phyloP scores from a whole-genome alignment of 257 asterid species.

The Solanum lycopersicoides region DNA sequence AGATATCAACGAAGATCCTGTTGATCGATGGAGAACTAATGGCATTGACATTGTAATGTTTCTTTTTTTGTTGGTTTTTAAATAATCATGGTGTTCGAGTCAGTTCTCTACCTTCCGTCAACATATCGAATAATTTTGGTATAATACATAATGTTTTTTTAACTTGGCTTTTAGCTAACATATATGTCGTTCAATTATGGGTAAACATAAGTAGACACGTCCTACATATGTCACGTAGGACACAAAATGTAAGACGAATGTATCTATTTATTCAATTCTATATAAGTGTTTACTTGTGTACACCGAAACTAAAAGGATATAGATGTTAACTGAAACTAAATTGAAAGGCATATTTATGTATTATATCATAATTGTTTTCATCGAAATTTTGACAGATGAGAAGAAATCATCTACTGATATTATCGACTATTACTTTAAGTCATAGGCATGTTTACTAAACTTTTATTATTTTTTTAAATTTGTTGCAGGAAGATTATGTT shows the following conservation, averaged over 20 bases:
- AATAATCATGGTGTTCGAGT: not conserved
- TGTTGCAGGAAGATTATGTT: constrained; percentile 56
- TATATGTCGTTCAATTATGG: too few relatives aligned
- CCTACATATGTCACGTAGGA: too few relatives aligned
- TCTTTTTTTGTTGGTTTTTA: not conserved
- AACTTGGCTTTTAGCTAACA: too few relatives aligned
- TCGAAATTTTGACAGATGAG: not conserved
- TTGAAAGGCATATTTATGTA: too few relatives aligned
- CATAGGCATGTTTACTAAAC: not conserved
- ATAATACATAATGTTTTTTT: not conserved
- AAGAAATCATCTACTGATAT: not conserved
- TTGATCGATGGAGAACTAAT: constrained; percentile 71
- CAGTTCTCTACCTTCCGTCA: not conserved
- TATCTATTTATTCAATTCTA: too few relatives aligned
- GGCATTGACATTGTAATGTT: constrained; percentile 43
- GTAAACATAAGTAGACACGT: too few relatives aligned
- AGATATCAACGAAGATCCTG: constrained; percentile 73
- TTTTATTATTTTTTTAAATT: not conserved
- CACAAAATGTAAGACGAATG: too few relatives aligned
- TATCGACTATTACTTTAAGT: not conserved
- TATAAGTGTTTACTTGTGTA: not conserved
- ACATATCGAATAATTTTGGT: not conserved
- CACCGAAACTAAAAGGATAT: too few relatives aligned
- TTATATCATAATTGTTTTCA: not conserved
- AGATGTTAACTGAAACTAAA: too few relatives aligned